Evolutionary conservation across 2,329 filamentous ascomycete genomes (phyloP).

Genomic region (Stenocarpella maydis): DNA sequence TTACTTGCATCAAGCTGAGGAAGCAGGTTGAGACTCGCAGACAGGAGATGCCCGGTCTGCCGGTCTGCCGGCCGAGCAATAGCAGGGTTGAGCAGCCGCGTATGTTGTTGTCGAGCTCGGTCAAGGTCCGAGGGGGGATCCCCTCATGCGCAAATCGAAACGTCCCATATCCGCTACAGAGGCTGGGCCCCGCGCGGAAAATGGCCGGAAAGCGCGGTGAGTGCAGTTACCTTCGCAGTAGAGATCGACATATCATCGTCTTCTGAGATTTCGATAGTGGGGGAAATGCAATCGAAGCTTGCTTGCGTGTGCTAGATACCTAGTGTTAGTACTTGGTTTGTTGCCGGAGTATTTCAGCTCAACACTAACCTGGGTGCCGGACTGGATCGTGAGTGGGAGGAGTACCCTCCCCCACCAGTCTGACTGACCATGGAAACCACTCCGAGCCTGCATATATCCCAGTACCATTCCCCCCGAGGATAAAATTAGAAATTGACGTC

Average conservation of each 20-base stretch:
- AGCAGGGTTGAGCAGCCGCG: neutral
- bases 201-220: constrained; percentile 22
- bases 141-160: neutral
- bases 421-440: no score
- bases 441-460: no score
- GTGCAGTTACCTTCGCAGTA: neutral
- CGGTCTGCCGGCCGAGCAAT: neutral
- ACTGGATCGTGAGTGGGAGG: no score
- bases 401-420: neutral
- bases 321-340: neutral
- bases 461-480: neutral
- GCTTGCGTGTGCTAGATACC: neutral
- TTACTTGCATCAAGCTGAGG: neutral
- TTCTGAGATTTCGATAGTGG: neutral
- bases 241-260: neutral
- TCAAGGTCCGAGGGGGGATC: constrained; percentile 13
- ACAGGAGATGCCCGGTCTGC: neutral
- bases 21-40: neutral
- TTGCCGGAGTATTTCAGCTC: no score
- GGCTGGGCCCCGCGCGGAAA: constrained; percentile 5
- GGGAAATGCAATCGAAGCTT: neutral
- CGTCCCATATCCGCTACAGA: constrained; percentile 4
- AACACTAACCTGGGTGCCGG: neutral
- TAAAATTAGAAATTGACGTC: no score
- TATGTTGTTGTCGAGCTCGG: neutral